Evolutionary conservation across 768 basidiomycete species (phyloP), one percentile per base, ranked within the genome.

Genomic region (Suillus ampliporus): DNA sequence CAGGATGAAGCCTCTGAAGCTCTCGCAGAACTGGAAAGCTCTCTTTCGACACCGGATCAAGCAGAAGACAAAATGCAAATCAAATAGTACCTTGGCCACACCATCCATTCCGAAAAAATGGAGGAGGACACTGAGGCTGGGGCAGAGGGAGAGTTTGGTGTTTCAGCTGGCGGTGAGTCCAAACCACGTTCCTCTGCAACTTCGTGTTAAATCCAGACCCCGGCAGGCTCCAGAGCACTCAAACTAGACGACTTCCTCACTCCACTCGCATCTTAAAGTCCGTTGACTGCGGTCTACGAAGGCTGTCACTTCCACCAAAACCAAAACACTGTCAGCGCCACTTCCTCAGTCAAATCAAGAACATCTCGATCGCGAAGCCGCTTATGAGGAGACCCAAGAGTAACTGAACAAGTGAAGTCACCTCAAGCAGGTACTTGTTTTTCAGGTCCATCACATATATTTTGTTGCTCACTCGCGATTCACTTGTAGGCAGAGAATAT

Each of bases 341-440:
- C 79, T 99, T 0, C 94, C 94, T 10, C 88, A 89, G 23, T 85
- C 95, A 37, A 86, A 89, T 0, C 93, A 97, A 73, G 95, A 97
- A 64, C 89, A 92, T 48, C 79, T 98, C 1, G 94, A 97, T 67
- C 89, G 97, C 56, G 89, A 95, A 72, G 97, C 95, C 9, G 97
- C 97, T 0, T 97, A 97, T 72, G 95, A 95, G 69, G 85, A 92
- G 76, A 98, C 96, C 5, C 94, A 93, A 72, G 84, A 86, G 65
- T 96, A 98, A 74, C 90, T 97, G 2, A 87, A 92, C 65, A 97
- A 97, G 79, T 99, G 97, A 97, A 86, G 86, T 31, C 85, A 86
- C 23, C 95, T 99, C 67, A 89, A 90, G 66, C 94, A 98, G 79
- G 93, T 91, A 51, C 58, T 52, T 7, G 53, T 63, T 34, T 21